Conservation (phyloP, 2,329 filamentous ascomycete genomes). For the Stemphylium beticola region DNA sequence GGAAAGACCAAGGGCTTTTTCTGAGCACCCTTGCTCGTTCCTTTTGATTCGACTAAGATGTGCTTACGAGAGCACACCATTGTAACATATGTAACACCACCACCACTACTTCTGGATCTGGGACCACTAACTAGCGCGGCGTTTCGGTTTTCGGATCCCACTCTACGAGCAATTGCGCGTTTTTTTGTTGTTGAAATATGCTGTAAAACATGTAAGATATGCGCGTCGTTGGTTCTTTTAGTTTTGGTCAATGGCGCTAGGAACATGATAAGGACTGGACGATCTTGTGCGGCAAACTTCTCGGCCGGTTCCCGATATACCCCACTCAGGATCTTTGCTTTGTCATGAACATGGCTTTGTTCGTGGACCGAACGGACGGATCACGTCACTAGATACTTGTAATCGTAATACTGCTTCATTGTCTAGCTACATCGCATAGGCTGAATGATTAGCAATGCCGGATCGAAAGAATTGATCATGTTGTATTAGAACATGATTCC, state of each 20-base stretch:
- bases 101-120: neutral
- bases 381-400: neutral
- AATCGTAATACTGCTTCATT: conserved; percentile 8
- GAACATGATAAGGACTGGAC: neutral
- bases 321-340: conserved; percentile 9
- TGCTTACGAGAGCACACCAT: conserved; percentile 5
- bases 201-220: conserved; percentile 8
- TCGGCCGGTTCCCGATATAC: conserved; percentile 12
- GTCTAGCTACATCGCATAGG: neutral
- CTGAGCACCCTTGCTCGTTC: neutral
- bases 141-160: neutral
- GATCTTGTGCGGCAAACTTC: conserved; percentile 6
- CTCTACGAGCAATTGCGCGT: neutral
- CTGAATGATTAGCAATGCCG: neutral
- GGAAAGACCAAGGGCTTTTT: conserved; percentile 16
- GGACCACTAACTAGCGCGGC: neutral
- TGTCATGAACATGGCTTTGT: neutral
- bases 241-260: neutral
- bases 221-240: neutral
- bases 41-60: neutral
- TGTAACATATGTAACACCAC: conserved; percentile 10
- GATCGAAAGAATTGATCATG: neutral
- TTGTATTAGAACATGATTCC: too few relatives aligned
- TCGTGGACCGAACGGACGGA: neutral
- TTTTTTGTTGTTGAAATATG: neutral